Base-by-base conservation (phyloP, 208 protist genomes). In the Naegleria gruberi region DNA sequence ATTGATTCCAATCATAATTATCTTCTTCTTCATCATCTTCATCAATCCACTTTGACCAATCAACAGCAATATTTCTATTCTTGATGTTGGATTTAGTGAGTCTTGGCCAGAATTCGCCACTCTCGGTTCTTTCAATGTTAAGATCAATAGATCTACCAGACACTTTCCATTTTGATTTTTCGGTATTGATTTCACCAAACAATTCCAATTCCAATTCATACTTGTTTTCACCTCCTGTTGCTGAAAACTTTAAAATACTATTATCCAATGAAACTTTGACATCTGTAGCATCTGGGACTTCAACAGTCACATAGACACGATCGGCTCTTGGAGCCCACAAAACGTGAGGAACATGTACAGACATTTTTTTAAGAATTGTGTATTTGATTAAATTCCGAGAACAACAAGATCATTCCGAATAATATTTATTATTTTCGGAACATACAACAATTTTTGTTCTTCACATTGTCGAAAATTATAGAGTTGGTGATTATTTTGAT, bases 11-110 rank as follows among this genome's bases (percentile, higher is more conserved):
- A 77, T 77, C 65, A n/a, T 37, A 77, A 37, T 90, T 12, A 45
- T 90, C 43, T 43, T 73, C 43, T 30, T 82, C 41, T 82, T 82
- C 65, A 42, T 82, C 42, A 12, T 96, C 95, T 40, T 93, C 94
- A 89, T 97, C 95, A 87, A 93, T 93, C 95, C 96, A 97, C 42
- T 92, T 93, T 0, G 92, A 89, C 95, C 96, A 97, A 93, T 97
- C 96, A 30, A 97, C 94, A 51, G 93, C 92, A 90, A 97, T 96
- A 90, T 94, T 92, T 44, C 57, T 65, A 87, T 95, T 91, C 74
- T 95, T 96, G n/a, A 73, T 86, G 90, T 94, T 95, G 34, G 94
- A 91, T 87, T 92, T 91, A 4, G 94, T 95, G 45, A 97, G 92
- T 15, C 96, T 94, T 81, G 95, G 94, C 95, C 96, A 97, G 15